Evolutionary conservation across 2,329 filamentous ascomycete genomes (phyloP).

Genomic region (Penicillium sp.): DNA sequence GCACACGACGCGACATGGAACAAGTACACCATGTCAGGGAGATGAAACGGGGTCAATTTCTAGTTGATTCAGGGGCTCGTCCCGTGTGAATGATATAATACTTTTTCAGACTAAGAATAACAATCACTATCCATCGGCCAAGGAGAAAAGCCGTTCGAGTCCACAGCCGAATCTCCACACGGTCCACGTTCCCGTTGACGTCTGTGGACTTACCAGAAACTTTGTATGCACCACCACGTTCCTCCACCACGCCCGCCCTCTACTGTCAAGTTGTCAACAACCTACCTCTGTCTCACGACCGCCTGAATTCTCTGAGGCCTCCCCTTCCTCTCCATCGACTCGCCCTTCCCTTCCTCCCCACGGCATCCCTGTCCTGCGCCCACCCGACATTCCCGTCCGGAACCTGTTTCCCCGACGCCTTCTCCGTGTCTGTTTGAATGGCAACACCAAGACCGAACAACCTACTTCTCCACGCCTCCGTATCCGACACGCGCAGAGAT

Average conservation of each 20-base stretch:
- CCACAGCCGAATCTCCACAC: constrained; percentile 21
- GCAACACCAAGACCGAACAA: constrained; percentile 21
- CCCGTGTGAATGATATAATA: constrained; percentile 16
- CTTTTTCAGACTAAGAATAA: neutral
- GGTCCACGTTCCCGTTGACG: constrained; percentile 28
- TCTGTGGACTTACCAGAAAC: constrained; percentile 10
- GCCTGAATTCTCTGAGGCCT: neutral
- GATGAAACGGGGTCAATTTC: constrained; percentile 11
- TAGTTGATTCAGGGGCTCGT: constrained; percentile 14
- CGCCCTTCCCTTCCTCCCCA: neutral
- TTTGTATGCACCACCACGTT: constrained; percentile 12
- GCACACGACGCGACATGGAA: neutral
- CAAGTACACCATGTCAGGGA: neutral
- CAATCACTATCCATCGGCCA: neutral
- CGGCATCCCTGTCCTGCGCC: neutral
- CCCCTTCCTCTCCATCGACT: constrained; percentile 5
- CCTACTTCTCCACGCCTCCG: constrained; percentile 12
- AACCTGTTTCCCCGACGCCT: constrained; percentile 1
- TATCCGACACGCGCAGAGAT: constrained; percentile 22
- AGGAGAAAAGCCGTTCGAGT: constrained; percentile 16
- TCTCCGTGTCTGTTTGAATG: constrained; percentile 20
- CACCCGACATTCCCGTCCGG: constrained; percentile 7
- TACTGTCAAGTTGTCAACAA: neutral
- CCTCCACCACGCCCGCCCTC: neutral
- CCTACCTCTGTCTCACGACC: neutral